A percentile compares a stretch with the other conserved stretches of the same genome.
Evolutionary conservation across 192 early-diverging fungal species (phyloP).

Genomic region (Podochytrium sp.): DNA sequence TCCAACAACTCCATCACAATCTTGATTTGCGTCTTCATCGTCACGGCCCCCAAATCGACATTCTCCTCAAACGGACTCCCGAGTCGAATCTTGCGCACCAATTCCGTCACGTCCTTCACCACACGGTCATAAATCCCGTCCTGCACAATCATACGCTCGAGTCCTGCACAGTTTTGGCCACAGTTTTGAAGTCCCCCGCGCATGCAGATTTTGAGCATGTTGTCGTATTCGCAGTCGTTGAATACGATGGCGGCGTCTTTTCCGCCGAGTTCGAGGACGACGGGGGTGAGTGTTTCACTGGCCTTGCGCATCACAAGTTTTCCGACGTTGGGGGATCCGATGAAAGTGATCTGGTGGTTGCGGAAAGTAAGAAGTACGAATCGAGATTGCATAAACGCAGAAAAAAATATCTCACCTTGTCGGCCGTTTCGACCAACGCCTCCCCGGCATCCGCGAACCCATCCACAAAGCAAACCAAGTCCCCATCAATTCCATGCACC

Average conservation of each 20-base stretch:
- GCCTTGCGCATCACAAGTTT: conserved; percentile 75
- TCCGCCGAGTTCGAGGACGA: conserved; percentile 88
- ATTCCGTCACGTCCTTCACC: conserved; percentile 62
- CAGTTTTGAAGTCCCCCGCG: conserved; percentile 86
- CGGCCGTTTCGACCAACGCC: conserved; percentile 60
- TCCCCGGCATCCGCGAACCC: conserved; percentile 84
- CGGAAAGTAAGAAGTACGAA: conserved; percentile 48
- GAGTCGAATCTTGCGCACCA: conserved; percentile 65
- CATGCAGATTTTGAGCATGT: conserved; percentile 75
- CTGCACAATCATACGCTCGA: conserved; percentile 84
- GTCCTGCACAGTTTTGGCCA: conserved; percentile 80
- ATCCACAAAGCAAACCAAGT: conserved; percentile 78
- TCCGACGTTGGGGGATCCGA: conserved; percentile 84
- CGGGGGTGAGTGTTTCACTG: conserved; percentile 74
- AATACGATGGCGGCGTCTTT: conserved; percentile 87
- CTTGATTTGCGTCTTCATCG: conserved; percentile 68
- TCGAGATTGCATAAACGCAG: conserved; percentile 1
- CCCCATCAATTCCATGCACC: conserved; percentile 74
- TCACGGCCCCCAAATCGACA: conserved; percentile 85
- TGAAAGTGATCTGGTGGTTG: conserved; percentile 89
- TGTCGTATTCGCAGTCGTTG: conserved; percentile 69
- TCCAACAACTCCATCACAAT: conserved; percentile 66
- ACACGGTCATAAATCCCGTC: conserved; percentile 67
- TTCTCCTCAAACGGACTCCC: conserved; percentile 73
- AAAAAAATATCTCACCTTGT: conserved; percentile 34